Evolutionary conservation across 2,329 filamentous ascomycete genomes (phyloP), one percentile per base, ranked within the genome.

Genomic region (Fusarium vanettenii): DNA sequence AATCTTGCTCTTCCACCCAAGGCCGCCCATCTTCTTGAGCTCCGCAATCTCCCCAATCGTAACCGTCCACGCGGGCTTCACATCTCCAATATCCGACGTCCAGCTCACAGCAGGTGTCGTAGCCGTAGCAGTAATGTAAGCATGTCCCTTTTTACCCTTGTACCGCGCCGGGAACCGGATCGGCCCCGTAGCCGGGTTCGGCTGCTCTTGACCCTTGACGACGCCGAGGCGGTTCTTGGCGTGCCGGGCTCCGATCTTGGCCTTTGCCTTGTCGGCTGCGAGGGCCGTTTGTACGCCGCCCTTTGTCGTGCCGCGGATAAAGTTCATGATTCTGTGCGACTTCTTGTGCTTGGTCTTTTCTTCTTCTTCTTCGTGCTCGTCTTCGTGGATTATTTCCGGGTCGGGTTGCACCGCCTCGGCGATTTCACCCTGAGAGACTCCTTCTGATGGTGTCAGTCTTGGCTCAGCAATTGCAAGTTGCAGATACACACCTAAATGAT

Each of bases 1-100:
- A 60, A 97, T 84, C 85, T 95, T 96, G 2, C 91, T 91, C 83
- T 97, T 97, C 94, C 94, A 97, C 0, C 94, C 94, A 39, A 95
- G 86, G 0, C 94, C 94, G 6, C 94, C 94, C 2, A 95, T 85
- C 83, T 97, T 97, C 81, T 91, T 93, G 63, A 97, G 79, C 81
- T 95, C 93, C 1, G 71, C 85, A 55, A 97, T 92, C 18, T 96
- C 92, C 0, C 87, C 87, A 5, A 97, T 88, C 0, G 93, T 87
- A 1, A 97, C 86, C 7, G 89, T 92, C 89, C 94, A 97, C 0
- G 89, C 82, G 0, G 93, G 91, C 27, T 91, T 88, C 6, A 91
- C 74, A 22, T 87, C 84, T 14, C 87, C 85, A 64, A 84, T 79
- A 20, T 91, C 89, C 2, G 92, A 85, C 59, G 89, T 90, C 18